Percentiles rank a stretch among this genome's conserved stretches.
Conservation (phyloP, 2,329 filamentous ascomycete genomes). For the Nakataea oryzae region DNA sequence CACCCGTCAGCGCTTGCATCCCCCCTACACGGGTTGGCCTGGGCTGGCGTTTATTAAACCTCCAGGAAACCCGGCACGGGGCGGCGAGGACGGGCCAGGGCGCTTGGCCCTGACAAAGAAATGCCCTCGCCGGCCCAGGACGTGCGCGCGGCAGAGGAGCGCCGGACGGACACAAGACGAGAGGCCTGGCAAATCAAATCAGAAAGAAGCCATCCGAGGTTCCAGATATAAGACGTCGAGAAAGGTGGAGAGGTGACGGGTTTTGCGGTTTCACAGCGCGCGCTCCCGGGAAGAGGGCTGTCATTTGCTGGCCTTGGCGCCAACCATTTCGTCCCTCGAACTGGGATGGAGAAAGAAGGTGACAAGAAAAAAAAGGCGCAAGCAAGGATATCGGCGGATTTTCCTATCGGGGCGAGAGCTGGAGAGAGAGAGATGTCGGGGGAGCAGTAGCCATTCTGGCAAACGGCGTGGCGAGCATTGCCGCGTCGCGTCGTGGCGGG, state of each 20-base stretch:
- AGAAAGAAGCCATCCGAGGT: neutral
- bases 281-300: neutral
- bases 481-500: neutral
- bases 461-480: neutral
- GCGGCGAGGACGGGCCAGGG: neutral
- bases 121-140: neutral
- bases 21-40: neutral
- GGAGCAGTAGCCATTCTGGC: too few relatives aligned
- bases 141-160: neutral
- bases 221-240: neutral
- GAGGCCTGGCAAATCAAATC: neutral
- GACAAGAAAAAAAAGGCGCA: too few relatives aligned
- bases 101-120: neutral
- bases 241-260: neutral
- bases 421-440: neutral
- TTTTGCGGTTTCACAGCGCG: neutral
- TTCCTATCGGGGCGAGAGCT: neutral
- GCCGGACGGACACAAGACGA: too few relatives aligned
- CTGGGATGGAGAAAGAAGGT: neutral
- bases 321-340: neutral
- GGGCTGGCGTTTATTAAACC: neutral
- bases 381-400: too few relatives aligned
- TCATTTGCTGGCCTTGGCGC: neutral
- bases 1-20: neutral
- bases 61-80: too few relatives aligned